These are phyloP conservation scores for Furcasterigmium sp. DNA, from an alignment of 2,329 filamentous ascomycete genomes.

Conservation along the genomic window DNA sequence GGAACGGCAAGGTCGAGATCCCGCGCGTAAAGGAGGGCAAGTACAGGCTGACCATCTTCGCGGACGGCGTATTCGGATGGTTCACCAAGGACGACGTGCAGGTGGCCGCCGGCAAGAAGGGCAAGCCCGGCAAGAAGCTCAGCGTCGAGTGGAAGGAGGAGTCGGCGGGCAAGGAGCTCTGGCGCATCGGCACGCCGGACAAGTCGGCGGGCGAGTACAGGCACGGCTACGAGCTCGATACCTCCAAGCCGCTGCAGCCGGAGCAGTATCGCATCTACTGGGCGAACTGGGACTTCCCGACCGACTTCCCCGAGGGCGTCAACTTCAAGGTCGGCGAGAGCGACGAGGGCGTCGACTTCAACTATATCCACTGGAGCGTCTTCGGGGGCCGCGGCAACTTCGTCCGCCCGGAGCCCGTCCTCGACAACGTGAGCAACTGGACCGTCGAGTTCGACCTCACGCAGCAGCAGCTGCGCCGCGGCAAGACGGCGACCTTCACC, in stretches of 20 bases:
- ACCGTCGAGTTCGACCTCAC: slow-evolving; percentile 47
- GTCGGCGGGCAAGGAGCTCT: slow-evolving; percentile 51
- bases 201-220: slow-evolving; percentile 55
- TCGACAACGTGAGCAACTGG: slow-evolving; percentile 52
- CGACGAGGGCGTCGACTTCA: slow-evolving; percentile 43
- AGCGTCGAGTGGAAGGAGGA: slow-evolving; percentile 46
- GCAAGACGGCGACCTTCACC: slow-evolving; percentile 54
- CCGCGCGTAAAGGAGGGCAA: slow-evolving; percentile 49
- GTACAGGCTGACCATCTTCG: slow-evolving; percentile 59
- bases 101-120: slow-evolving; percentile 26
- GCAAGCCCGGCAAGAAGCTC: slow-evolving; percentile 19
- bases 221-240: slow-evolving; percentile 48
- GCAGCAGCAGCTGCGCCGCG: slow-evolving; percentile 30
- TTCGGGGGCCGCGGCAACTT: slow-evolving; percentile 52
- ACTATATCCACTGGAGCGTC: slow-evolving; percentile 63
- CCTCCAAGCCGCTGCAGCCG: slow-evolving; percentile 42
- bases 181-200: slow-evolving; percentile 57
- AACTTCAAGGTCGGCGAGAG: slow-evolving; percentile 51
- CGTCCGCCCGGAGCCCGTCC: slow-evolving; percentile 33
- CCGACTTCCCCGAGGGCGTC: slow-evolving; percentile 55
- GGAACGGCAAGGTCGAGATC: slow-evolving; percentile 43
- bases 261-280: slow-evolving; percentile 59
- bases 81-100: slow-evolving; percentile 45
- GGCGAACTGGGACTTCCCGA: slow-evolving; percentile 52
- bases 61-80: slow-evolving; percentile 56